Conservation (phyloP, 2,329 filamentous ascomycete genomes). For the Trichophyton benhamiae region DNA sequence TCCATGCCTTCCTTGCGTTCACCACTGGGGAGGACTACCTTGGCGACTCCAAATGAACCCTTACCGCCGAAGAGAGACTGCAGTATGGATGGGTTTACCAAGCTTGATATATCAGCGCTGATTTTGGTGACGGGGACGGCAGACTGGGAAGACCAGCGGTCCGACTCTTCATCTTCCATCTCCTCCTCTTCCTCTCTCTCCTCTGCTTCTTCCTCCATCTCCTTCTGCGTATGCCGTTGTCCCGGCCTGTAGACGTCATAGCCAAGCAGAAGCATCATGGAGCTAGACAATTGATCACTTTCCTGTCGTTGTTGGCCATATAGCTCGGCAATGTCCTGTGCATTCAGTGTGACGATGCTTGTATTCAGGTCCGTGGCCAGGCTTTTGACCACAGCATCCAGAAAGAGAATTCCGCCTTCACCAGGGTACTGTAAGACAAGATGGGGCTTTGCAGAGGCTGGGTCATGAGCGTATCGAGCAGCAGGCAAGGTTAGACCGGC, state of each 20-base stretch:
- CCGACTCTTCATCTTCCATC: slow-evolving; percentile 6
- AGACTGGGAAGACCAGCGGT: slow-evolving; percentile 12
- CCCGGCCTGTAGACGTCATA: slow-evolving; percentile 42
- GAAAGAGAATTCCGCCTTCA: slow-evolving; percentile 41
- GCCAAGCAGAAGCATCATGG: slow-evolving; percentile 33
- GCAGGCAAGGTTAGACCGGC: slow-evolving; percentile 38
- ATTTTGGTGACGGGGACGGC: background rate
- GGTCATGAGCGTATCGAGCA: slow-evolving; percentile 32
- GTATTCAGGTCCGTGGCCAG: slow-evolving; percentile 46
- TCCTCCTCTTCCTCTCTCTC: slow-evolving; percentile 22
- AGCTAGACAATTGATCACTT: slow-evolving; percentile 22
- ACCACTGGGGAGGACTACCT: slow-evolving; percentile 9
- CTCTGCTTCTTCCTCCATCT: slow-evolving; percentile 35
- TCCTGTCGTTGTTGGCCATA: slow-evolving; percentile 30
- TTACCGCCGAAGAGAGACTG: slow-evolving; percentile 11
- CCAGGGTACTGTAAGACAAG: slow-evolving; percentile 48
- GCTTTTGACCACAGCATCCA: slow-evolving; percentile 51
- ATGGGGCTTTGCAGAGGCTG: slow-evolving; percentile 42
- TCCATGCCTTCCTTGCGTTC: slow-evolving; percentile 6
- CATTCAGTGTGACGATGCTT: slow-evolving; percentile 33
- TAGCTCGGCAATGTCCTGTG: slow-evolving; percentile 35
- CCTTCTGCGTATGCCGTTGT: slow-evolving; percentile 22
- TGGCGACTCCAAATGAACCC: slow-evolving; percentile 12
- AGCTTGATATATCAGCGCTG: background rate
- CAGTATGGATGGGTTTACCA: slow-evolving; percentile 9